A percentile compares a stretch with the other conserved stretches of the same genome.
Conservation (phyloP, 805 yeast genomes). For the Wickerhamomyces rabaulensis region DNA sequence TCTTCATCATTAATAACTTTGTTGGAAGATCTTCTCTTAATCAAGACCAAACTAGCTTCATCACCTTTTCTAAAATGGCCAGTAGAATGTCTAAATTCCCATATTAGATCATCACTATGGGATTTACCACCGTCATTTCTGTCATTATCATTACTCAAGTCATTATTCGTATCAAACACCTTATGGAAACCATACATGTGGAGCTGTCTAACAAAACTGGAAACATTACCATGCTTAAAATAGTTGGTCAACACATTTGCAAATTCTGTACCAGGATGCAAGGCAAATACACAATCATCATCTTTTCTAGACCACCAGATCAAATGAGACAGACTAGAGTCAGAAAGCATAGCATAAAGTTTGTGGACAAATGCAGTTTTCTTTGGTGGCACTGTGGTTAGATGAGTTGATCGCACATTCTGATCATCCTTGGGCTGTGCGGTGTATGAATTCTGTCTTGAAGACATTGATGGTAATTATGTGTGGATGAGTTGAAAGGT, state of each 20-base stretch:
- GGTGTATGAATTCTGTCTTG: neutral
- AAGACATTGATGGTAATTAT: neutral
- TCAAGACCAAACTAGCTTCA: conserved; percentile 52
- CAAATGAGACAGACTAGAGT: conserved; percentile 43
- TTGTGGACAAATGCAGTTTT: conserved; percentile 56
- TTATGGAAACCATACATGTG: conserved; percentile 98
- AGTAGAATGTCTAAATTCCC: conserved; percentile 83
- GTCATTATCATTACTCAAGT: conserved; percentile 1
- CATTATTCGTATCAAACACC: conserved; percentile 31
- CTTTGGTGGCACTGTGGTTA: conserved; percentile 3
- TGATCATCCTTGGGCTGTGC: neutral
- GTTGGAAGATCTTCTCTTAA: conserved; percentile 52
- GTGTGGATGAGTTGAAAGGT: neutral
- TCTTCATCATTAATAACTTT: conserved; percentile 15
- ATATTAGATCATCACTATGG: conserved; percentile 27
- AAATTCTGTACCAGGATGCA: conserved; percentile 61
- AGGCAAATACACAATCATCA: conserved; percentile 50
- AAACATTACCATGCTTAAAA: conserved; percentile 91
- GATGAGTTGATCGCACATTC: neutral
- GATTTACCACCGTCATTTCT: neutral
- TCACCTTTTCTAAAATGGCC: conserved; percentile 73
- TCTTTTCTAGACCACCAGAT: conserved; percentile 57
- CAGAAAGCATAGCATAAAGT: conserved; percentile 57
- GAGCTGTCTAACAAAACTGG: conserved; percentile 87
- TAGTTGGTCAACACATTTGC: conserved; percentile 59